Evolutionary conservation across 1,284 basidiomycete genomes (phyloP).

Genomic region (Ceratobasidium sp.): DNA sequence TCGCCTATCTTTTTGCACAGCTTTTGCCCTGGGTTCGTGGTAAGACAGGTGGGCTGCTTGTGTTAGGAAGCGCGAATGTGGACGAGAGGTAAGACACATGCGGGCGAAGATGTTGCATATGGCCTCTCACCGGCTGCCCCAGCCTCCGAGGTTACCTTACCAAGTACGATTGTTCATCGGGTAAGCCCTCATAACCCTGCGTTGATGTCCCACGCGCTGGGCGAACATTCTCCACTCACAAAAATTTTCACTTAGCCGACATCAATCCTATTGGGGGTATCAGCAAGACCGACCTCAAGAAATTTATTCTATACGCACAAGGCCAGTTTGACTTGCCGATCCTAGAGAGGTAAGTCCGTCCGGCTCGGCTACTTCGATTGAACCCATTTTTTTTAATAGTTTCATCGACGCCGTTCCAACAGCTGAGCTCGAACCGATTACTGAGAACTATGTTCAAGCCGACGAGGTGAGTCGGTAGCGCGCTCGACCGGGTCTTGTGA

Average conservation of each 20-base stretch:
- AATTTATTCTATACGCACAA: constrained; percentile 88
- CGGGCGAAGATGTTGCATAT: constrained; percentile 21
- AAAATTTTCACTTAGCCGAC: constrained; percentile 67
- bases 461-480: constrained; percentile 72
- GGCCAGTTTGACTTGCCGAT: constrained; percentile 84
- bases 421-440: constrained; percentile 96
- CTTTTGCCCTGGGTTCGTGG: constrained; percentile 93
- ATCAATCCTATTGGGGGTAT: constrained; percentile 98
- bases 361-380: constrained; percentile 15
- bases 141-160: constrained; percentile 96
- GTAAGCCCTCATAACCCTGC: constrained; percentile 53
- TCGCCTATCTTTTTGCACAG: constrained; percentile 98
- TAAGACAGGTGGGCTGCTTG: constrained; percentile 83
- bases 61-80: constrained; percentile 96
- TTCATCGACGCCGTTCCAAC: constrained; percentile 93
- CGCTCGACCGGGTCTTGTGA: constrained; percentile 8
- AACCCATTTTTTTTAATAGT: constrained; percentile 54
- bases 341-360: constrained; percentile 65
- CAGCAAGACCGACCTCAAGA: constrained; percentile 96
- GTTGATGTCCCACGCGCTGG: background rate
- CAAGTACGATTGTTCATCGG: constrained; percentile 94
- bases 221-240: constrained; percentile 8
- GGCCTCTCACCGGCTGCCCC: constrained; percentile 20
- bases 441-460: constrained; percentile 89
- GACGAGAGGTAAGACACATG: constrained; percentile 78